A percentile compares a stretch with the other conserved stretches of the same genome.
Evolutionary conservation across 73 alveolate species (phyloP).

Genomic region (Paramecium pentaurelia): DNA sequence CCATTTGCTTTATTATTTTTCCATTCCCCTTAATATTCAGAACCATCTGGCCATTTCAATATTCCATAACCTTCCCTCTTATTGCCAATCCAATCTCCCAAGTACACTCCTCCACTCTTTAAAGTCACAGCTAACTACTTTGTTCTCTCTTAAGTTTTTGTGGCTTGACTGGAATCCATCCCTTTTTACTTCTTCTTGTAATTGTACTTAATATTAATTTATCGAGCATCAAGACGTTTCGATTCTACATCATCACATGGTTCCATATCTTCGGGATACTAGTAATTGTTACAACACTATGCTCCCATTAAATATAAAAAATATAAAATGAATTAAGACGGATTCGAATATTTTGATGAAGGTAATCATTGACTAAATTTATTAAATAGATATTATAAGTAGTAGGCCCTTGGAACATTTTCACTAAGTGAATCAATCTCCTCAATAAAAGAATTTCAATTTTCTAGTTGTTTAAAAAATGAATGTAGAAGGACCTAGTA

Average conservation of each 20-base stretch:
- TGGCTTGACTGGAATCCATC: not conserved
- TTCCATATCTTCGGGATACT: not conserved
- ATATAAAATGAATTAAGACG: not conserved
- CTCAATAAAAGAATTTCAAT: not conserved
- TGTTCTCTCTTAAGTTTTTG: not conserved
- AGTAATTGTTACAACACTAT: not conserved
- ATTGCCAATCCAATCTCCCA: constrained; percentile 53
- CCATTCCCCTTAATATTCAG: constrained; percentile 39
- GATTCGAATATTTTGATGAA: not conserved
- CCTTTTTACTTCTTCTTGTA: not conserved
- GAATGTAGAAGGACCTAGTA: not conserved
- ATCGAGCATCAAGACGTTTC: not conserved
- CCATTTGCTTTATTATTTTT: constrained; percentile 74
- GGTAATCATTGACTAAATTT: not conserved
- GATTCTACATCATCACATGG: constrained; percentile 7
- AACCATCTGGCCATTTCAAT: constrained; percentile 49
- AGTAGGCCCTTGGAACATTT: not conserved
- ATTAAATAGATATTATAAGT: not conserved
- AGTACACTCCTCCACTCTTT: constrained; percentile 53
- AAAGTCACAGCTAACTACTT: not conserved
- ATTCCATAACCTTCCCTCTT: constrained; percentile 61
- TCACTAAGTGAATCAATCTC: not conserved
- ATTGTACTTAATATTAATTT: not conserved
- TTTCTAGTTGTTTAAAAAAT: not conserved
- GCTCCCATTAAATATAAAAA: not conserved